phyloP scores from a whole-genome alignment of 2,329 filamentous ascomycete species.

The Penicillium expansum region DNA sequence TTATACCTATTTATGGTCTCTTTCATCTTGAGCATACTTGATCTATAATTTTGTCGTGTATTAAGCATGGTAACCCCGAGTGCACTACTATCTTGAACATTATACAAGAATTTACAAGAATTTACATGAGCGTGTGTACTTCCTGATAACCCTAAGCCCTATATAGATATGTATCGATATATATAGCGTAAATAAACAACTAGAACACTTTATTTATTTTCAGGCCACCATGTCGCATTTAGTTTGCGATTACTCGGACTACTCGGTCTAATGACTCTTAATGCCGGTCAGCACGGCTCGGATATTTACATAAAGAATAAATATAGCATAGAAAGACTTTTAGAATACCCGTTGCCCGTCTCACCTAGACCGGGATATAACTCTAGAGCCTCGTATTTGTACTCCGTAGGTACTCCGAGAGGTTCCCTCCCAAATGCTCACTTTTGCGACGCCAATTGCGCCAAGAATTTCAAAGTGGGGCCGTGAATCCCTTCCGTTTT shows the following conservation, averaged over 20 bases:
- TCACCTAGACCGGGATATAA: no score
- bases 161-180: no score
- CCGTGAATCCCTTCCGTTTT: not conserved
- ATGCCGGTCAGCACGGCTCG: not conserved
- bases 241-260: not conserved
- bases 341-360: not conserved
- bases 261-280: not conserved
- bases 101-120: not conserved
- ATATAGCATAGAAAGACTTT: fast-evolving
- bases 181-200: not conserved
- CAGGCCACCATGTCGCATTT: not conserved
- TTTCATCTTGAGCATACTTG: not conserved
- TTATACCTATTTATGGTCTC: not conserved
- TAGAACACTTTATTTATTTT: not conserved
- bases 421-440: not conserved
- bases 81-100: not conserved
- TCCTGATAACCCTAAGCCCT: not conserved
- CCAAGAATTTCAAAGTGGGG: not conserved
- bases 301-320: no score
- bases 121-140: not conserved
- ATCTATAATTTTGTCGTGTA: not conserved
- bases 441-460: not conserved
- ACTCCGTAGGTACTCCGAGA: not conserved
- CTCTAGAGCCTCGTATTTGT: no score
- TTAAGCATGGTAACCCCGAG: not conserved